Evolutionary conservation across 306 rosid genomes (phyloP).

Genomic region (Casuarina glauca): DNA sequence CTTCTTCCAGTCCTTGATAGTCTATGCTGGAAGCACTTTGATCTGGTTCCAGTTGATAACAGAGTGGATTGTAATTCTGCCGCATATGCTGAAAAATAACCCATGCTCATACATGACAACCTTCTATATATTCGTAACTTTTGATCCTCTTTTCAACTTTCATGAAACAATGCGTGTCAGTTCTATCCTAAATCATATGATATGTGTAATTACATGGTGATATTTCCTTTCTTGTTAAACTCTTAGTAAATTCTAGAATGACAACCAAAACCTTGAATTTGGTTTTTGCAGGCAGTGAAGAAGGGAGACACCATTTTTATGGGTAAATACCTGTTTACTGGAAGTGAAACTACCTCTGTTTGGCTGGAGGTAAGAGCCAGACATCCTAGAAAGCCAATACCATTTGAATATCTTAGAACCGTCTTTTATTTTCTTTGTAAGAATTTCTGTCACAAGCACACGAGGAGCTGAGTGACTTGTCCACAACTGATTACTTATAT

Average conservation of each 20-base stretch:
- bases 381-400: conserved; percentile 9
- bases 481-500: conserved; percentile 29
- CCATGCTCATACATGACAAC: neutral
- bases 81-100: neutral
- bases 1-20: neutral
- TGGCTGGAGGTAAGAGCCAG: conserved; percentile 85
- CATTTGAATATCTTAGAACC: conserved; percentile 4
- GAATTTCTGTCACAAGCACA: conserved; percentile 4
- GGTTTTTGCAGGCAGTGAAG: conserved; percentile 67
- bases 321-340: conserved; percentile 96
- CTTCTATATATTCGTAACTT: neutral
- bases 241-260: neutral
- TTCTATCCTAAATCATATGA: neutral
- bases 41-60: neutral
- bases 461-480: conserved; percentile 6
- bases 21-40: neutral
- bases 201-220: neutral
- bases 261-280: conserved; percentile 22
- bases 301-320: conserved; percentile 93
- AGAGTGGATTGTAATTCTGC: neutral
- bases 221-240: neutral
- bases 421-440: conserved; percentile 9
- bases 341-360: conserved; percentile 98
- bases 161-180: neutral
- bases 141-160: neutral